Evolutionary conservation across 2,329 filamentous ascomycete genomes (phyloP), one percentile per base, ranked within the genome.

Genomic region (Colletotrichum higginsianum): DNA sequence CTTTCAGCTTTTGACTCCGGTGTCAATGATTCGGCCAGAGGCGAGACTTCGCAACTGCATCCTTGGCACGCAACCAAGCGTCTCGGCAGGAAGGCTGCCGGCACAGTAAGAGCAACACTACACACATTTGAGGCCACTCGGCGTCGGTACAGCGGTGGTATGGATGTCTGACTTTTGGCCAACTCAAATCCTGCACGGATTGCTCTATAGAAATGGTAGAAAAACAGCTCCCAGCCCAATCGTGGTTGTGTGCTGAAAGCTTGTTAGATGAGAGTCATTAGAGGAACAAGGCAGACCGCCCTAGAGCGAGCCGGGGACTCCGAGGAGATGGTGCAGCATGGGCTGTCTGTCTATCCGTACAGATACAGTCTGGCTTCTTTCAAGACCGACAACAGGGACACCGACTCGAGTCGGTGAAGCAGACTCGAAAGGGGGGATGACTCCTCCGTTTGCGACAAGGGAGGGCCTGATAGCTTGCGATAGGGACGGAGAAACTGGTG

Each of bases 341-440:
- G 63, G 18, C 30, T 30, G 8, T 30, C 30, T 9, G 3, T 9
- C 30, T 30, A 30, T 30, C 30, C 30, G 30, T 53, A 23, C 21
- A 23, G 12, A n/a, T 6, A n/a, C n/a, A 30, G 47, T 23, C 21
- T 61, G 60, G 15, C 58, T 53, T 38, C 44, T 71, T 42, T 49
- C 30, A 52, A 61, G 44, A 50, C 21, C 46, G 11, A 50, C 47
- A 61, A 57, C 57, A 47, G 30, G 68, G 53, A 63, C 52, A 63
- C 26, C 57, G 58, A 58, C 58, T 68, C 65, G 52, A 71, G 68
- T 60, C 65, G 65, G 58, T 68, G 68, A 38, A 42, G 60, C 62
- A 46, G 21, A 50, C 35, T 38, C 57, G 64, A 67, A 67, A 67
- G 38, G 8, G 42, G 42, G 46, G 15, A 50, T 50, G n/a, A 26